Evolutionary conservation across 805 yeast genomes (phyloP), one percentile per base, ranked within the genome.

Genomic region (Pichia insulana): DNA sequence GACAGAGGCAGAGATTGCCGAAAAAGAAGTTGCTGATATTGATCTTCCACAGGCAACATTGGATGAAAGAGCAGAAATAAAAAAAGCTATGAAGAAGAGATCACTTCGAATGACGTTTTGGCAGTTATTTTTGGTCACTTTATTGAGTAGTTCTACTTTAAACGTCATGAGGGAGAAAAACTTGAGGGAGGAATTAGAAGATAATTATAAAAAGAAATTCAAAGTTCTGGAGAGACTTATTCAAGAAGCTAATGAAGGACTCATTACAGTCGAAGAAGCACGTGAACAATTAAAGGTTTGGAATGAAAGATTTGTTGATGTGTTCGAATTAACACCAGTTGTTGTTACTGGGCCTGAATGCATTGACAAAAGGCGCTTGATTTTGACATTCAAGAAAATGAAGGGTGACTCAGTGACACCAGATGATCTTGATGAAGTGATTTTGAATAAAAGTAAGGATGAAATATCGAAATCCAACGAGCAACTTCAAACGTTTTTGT

Each of bases 161-260:
- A 76, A 74, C 44, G 62, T 69, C 34, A 69, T 71, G 63, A 60
- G 68, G 37, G 68, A 62, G 42, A 60, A 71, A 35, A 70, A 68
- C 44, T 63, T 64, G 30, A 50, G 60, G n/a, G 78, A 72, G 28
- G 62, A 61, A 22, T 50, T 73, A 34, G 59, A 58, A 26, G 65
- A 64, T 26, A 64, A 64, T 16, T 71, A 71, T 48, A 50, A 51
- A 8, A 53, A 67, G 30, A 65, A 70, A 28, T 68, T 68, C 26
- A 64, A 63, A 30, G 57, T 57, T 16, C 63, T 71, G 30, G 50
- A 50, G 19, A 39, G 42, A 10, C 37, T 56, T 4, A 48, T 48
- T 2, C 45, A 42, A 3, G 49, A 48, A 12, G 46, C 57, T 33
- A 39, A 51, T 25, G 34, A 45, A 2, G 61, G 59, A 3, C 51